phyloP scores from a whole-genome alignment of 2,329 filamentous ascomycete genomes.

The Trichoderma semiorbis region DNA sequence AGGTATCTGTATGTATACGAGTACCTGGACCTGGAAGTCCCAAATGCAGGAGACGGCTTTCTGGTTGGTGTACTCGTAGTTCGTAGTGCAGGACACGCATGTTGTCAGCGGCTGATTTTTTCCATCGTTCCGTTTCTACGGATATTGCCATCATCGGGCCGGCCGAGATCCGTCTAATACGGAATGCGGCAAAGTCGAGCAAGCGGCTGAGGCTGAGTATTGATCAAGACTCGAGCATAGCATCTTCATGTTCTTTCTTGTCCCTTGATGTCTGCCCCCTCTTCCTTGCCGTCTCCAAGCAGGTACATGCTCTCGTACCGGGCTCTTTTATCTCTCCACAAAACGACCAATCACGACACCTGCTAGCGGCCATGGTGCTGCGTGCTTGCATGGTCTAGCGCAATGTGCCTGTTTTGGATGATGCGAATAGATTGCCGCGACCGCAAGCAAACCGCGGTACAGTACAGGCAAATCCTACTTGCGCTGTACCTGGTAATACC shows the following conservation, averaged over 20 bases:
- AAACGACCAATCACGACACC: not conserved
- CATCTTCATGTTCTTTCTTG: not conserved
- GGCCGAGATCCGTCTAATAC: not conserved
- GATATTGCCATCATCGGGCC: not conserved
- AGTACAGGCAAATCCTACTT: not conserved
- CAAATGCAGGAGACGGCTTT: not conserved
- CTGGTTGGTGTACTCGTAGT: not conserved
- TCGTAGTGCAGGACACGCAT: not conserved
- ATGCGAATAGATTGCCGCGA: not conserved
- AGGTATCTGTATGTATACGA: not conserved
- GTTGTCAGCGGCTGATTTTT: not conserved
- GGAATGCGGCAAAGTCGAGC: not conserved
- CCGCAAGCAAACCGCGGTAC: not conserved
- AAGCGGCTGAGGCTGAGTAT: not conserved
- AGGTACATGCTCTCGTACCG: not conserved
- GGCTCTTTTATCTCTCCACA: not conserved
- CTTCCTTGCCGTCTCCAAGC: not conserved
- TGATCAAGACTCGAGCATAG: not conserved
- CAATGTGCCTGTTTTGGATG: not conserved
- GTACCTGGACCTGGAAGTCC: not conserved
- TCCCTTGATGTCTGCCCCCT: not conserved
- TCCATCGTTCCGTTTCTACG: not conserved
- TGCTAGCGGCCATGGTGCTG: not conserved
- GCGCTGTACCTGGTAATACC: not conserved
- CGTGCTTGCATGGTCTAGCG: not conserved